A percentile compares a stretch with the other conserved stretches of the same genome.
Evolutionary conservation across 1,284 basidiomycete species (phyloP).

Genomic region (Athelia sp.): DNA sequence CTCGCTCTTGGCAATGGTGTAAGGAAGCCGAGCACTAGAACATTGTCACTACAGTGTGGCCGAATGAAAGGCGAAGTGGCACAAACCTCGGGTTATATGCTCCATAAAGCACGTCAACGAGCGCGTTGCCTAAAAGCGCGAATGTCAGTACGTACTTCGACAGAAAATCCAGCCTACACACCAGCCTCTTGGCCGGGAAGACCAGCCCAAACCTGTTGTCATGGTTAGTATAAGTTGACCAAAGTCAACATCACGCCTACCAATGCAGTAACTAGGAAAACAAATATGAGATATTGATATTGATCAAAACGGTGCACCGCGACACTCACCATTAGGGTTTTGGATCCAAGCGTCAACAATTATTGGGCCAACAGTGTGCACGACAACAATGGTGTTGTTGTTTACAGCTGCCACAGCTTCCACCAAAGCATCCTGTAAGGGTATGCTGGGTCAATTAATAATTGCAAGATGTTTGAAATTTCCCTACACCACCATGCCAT

Average conservation of each 20-base stretch:
- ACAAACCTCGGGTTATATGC: slow-evolving; percentile 58
- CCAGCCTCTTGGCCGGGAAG: slow-evolving; percentile 71
- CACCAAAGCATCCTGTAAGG: slow-evolving; percentile 47
- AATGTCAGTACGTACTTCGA: slow-evolving; percentile 3
- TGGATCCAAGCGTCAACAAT: slow-evolving; percentile 66
- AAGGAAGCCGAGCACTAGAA: slow-evolving; percentile 45
- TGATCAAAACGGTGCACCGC: not conserved
- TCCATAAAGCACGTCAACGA: slow-evolving; percentile 60
- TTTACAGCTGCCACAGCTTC: slow-evolving; percentile 45
- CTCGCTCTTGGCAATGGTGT: slow-evolving; percentile 56
- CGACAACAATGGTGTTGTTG: slow-evolving; percentile 69
- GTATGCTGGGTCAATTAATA: too few species aligned
- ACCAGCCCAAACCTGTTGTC: slow-evolving; percentile 43
- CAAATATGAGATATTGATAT: not conserved
- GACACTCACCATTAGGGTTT: slow-evolving; percentile 45
- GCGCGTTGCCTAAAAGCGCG: slow-evolving; percentile 46
- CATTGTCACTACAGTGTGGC: slow-evolving; percentile 11
- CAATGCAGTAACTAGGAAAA: slow-evolving; percentile 40
- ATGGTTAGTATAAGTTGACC: not conserved
- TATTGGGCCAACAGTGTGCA: slow-evolving; percentile 71
- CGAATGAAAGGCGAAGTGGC: slow-evolving; percentile 28
- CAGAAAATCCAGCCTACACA: slow-evolving; percentile 11
- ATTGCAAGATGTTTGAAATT: not conserved
- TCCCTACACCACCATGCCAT: slow-evolving; percentile 57
- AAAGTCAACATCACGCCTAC: slow-evolving; percentile 21